Evolutionary conservation across 208 protist genomes (phyloP), one percentile per base, ranked within the genome.

Genomic region (Trypanosoma scelopori): DNA sequence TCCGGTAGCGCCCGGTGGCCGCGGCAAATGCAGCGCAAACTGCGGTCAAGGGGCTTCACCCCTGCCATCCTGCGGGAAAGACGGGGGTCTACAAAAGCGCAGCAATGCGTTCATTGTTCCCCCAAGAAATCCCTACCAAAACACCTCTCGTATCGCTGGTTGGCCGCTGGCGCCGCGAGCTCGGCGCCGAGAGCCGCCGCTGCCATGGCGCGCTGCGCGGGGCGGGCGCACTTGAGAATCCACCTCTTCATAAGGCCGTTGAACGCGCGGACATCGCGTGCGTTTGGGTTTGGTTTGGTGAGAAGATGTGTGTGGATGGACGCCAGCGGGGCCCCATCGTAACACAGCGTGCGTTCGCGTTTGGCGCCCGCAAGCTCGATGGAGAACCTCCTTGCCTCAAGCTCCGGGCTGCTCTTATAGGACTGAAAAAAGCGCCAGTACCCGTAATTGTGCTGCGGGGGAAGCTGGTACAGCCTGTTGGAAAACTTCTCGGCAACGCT

Each of bases 301-400:
- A 83, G 69, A 51, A 94, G 85, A 63, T 94, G 89, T 0, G 89
- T 88, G 68, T 92, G 89, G n/a, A 92, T 61, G 0, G 85, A 91
- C 39, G 78, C 51, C 0, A 94, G 67, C 35, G 84, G 85, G 3
- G 18, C 35, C 15, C 65, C 66, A 32, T 92, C 78, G 74, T 94
- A 92, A 39, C 65, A 76, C 18, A 94, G 39, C 1, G 37, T 51
- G 61, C 45, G 37, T 28, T 68, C 37, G 13, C 28, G 45, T 0
- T 22, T 6, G 1, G 20, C 23, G 0, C 70, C 63, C 20, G 35
- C 3, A 27, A 4, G 11, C n/a, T 57, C 41, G 30, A 91, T 82
- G 50, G 79, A 81, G 61, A 93, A 93, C 39, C 79, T 52, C 23
- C 30, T 37, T 12, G 77, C 82, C 55, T 93, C 81, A 0, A 66